Evolutionary conservation across 2,329 filamentous ascomycete genomes (phyloP).

Genomic region (Phaeosphaeria sp.): DNA sequence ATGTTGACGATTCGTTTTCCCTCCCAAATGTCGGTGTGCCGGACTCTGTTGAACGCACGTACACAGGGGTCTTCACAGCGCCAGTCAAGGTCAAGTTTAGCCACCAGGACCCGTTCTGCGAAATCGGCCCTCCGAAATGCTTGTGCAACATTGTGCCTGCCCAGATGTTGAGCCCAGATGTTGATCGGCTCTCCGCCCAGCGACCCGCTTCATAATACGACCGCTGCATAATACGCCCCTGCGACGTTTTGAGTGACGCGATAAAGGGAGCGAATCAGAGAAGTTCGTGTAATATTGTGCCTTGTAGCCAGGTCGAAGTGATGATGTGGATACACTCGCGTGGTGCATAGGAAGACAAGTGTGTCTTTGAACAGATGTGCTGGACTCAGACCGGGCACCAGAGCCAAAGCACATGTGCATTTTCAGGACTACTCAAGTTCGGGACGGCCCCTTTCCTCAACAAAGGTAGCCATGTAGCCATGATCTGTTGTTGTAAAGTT

Average conservation of each 20-base stretch:
- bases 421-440: neutral
- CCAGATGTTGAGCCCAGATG: constrained; percentile 2
- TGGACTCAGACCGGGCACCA: neutral
- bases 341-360: neutral
- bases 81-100: constrained; percentile 5
- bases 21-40: constrained; percentile 26
- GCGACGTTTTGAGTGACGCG: constrained; percentile 10
- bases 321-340: neutral
- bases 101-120: neutral
- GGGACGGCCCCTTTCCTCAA: neutral
- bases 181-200: constrained; percentile 27
- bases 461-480: neutral
- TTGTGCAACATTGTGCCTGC: constrained; percentile 15
- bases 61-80: constrained; percentile 7
- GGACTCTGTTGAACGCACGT: constrained; percentile 16
- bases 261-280: constrained; percentile 9
- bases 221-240: constrained; percentile 12
- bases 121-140: constrained; percentile 6
- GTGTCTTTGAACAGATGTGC: neutral
- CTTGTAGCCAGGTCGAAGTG: neutral
- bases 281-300: neutral
- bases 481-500: neutral
- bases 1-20: neutral
- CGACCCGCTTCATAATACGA: constrained; percentile 9
- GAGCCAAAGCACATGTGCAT: neutral